Evolutionary conservation across 768 basidiomycete genomes (phyloP).

Genomic region (Mycena belliarum): DNA sequence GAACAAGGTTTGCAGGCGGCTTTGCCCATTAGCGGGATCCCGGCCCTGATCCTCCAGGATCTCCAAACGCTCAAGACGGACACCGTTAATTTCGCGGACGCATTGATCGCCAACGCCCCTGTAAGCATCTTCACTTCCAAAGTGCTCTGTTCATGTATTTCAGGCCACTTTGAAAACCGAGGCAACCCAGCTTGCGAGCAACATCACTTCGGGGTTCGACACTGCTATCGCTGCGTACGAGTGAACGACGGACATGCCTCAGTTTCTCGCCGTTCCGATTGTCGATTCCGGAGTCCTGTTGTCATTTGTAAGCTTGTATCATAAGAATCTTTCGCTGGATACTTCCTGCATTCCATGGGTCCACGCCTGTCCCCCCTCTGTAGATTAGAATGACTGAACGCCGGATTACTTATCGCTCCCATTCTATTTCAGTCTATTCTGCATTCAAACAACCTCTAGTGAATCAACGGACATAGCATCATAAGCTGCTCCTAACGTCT

Average conservation of each 20-base stretch:
- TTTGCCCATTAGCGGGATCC: constrained; percentile 31
- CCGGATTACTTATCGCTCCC: no score
- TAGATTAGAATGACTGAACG: no score
- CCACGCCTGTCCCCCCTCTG: no score
- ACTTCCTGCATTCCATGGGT: no score
- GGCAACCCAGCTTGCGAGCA: constrained; percentile 19
- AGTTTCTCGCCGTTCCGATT: no score
- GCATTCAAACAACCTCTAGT: no score
- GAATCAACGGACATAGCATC: no score
- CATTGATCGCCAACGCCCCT: constrained; percentile 29
- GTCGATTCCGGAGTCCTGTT: no score
- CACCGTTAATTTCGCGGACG: constrained; percentile 25
- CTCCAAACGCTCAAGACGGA: constrained; percentile 25
- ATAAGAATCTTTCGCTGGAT: no score
- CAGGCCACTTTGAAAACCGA: constrained; percentile 26
- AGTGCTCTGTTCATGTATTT: background rate
- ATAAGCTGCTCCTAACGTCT: no score
- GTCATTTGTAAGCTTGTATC: no score
- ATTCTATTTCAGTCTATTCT: no score
- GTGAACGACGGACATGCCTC: background rate
- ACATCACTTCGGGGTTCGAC: constrained; percentile 27
- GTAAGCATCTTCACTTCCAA: constrained; percentile 17
- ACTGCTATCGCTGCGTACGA: constrained; percentile 29
- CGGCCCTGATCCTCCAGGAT: constrained; percentile 32
- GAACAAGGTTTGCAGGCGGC: constrained; percentile 3